Percentiles rank a stretch among this genome's conserved stretches.
These are phyloP conservation scores for Pelargonium citronellum DNA, from an alignment of 441 rosid species.

Conservation along the genomic window DNA sequence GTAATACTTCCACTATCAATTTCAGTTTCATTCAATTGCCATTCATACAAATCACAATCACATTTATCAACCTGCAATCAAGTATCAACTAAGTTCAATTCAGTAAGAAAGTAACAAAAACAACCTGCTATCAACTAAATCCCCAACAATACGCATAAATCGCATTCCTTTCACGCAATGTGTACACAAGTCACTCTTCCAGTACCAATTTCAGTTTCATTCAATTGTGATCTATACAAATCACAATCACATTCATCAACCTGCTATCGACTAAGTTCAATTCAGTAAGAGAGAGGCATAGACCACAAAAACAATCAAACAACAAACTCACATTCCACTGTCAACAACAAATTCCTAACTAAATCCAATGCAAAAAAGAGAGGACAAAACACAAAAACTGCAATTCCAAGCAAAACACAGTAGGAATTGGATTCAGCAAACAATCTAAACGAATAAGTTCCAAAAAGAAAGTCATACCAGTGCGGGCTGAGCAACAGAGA, in stretches of 20 bases:
- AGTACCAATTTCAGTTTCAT: neutral
- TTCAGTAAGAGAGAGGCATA: neutral
- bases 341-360: no score
- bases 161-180: neutral
- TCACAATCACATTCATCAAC: neutral
- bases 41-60: neutral
- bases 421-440: neutral
- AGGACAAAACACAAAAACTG: neutral
- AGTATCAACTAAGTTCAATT: neutral
- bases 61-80: neutral
- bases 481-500: slow-evolving; percentile 7
- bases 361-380: neutral
- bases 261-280: neutral
- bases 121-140: no score
- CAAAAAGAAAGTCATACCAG: slow-evolving; percentile 24
- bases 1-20: slow-evolving; percentile 2
- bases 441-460: neutral
- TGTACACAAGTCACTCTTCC: neutral
- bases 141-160: neutral
- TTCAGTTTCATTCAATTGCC: neutral
- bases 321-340: neutral
- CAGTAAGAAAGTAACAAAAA: neutral
- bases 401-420: slow-evolving; percentile 5
- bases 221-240: neutral
- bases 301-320: neutral